These are phyloP conservation scores for Quercus phellos DNA, from an alignment of 331 rosid species.

Conservation along the genomic window DNA sequence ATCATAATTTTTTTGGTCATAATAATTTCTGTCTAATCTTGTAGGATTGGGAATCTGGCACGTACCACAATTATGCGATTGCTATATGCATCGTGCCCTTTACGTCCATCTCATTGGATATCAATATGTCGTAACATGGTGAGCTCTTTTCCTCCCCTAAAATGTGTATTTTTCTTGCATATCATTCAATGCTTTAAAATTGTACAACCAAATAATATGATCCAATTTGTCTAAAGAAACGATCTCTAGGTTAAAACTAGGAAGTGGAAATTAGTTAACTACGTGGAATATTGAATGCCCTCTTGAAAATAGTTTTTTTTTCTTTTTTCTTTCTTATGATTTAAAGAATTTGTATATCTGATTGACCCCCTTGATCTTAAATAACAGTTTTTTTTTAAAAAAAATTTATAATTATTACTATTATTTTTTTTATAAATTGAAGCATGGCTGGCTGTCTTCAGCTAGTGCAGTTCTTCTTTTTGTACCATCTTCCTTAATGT, in stretches of 20 bases:
- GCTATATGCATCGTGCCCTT: constrained; percentile 85
- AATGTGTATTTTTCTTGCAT: neutral
- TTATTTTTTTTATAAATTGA: neutral
- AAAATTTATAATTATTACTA: too few relatives aligned
- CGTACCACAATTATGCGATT: constrained; percentile 78
- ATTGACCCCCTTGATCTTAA: neutral
- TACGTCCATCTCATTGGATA: constrained; percentile 85
- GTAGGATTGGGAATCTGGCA: constrained; percentile 79
- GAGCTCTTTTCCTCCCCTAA: constrained; percentile 27
- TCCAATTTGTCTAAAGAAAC: neutral
- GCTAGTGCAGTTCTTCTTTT: neutral
- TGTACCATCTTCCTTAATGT: neutral
- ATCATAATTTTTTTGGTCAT: neutral
- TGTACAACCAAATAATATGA: neutral
- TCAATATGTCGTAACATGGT: constrained; percentile 86
- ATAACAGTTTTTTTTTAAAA: neutral
- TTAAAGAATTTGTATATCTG: neutral
- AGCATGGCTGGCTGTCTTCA: neutral
- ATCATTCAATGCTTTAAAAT: neutral
- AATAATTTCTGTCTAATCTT: constrained; percentile 8
- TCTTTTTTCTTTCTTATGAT: neutral
- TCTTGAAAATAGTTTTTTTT: neutral
- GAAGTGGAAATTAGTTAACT: neutral
- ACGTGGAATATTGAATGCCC: neutral
- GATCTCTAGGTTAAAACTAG: neutral